Conservation (phyloP, 768 basidiomycete species). For the Dendrothele bispora region DNA sequence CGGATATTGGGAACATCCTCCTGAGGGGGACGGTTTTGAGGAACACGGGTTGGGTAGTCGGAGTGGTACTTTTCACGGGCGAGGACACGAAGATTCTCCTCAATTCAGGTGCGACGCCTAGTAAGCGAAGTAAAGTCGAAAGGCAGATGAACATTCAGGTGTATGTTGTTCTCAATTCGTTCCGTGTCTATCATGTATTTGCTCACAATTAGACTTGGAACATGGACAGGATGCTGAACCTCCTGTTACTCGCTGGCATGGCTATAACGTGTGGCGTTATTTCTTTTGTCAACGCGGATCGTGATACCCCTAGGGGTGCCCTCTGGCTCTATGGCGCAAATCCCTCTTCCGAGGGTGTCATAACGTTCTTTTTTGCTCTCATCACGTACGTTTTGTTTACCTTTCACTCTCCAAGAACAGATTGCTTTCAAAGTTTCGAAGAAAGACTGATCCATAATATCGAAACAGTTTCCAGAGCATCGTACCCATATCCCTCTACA, state of each 20-base stretch:
- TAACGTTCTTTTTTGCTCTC: conserved; percentile 84
- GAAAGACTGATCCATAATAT: conserved; percentile 50
- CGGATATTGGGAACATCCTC: conserved; percentile 80
- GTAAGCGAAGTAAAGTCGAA: conserved; percentile 93
- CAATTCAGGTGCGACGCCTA: conserved; percentile 93
- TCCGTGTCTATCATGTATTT: conserved; percentile 9
- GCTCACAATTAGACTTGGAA: neutral
- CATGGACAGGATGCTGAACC: conserved; percentile 74
- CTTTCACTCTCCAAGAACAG: too few relatives aligned
- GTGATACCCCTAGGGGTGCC: conserved; percentile 59
- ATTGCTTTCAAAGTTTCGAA: conserved; percentile 63
- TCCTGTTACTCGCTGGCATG: conserved; percentile 79
- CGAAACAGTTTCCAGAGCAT: conserved; percentile 67
- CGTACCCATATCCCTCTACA: conserved; percentile 79
- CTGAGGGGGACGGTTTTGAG: conserved; percentile 92
- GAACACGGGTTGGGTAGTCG: conserved; percentile 94
- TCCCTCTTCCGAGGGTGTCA: conserved; percentile 84
- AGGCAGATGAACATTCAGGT: conserved; percentile 99
- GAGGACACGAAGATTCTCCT: conserved; percentile 91
- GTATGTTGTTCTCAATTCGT: conserved; percentile 46
- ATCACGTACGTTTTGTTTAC: conserved; percentile 82
- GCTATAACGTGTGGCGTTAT: conserved; percentile 81
- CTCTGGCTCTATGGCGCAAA: conserved; percentile 83
- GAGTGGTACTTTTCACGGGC: conserved; percentile 90
- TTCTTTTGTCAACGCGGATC: conserved; percentile 77